Evolutionary conservation across 1,284 basidiomycete genomes (phyloP).

Genomic region (Cystobasidium sp.): DNA sequence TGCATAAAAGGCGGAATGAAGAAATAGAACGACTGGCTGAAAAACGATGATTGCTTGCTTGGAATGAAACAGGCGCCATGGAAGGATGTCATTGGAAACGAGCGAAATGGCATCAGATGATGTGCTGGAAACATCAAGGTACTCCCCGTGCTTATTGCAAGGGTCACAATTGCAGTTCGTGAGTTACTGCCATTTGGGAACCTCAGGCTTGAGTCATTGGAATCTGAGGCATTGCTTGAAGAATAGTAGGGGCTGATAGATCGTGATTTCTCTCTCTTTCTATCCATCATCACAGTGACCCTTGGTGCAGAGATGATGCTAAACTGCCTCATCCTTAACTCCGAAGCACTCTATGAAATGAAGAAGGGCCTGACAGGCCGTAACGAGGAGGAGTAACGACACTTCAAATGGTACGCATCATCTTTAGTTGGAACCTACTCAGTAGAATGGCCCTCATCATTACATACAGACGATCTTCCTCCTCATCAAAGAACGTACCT

Average conservation of each 20-base stretch:
- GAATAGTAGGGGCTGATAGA: too few species aligned
- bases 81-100: constrained; percentile 26
- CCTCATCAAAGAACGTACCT: too few species aligned
- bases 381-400: not conserved
- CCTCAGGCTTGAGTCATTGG: too few species aligned
- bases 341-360: not conserved
- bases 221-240: too few species aligned
- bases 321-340: not conserved
- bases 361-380: not conserved
- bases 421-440: not conserved
- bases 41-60: not conserved
- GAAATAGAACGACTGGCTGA: not conserved
- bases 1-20: too few species aligned
- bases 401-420: not conserved
- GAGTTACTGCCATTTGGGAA: not conserved
- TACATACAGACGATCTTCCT: too few species aligned
- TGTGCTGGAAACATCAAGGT: constrained; percentile 14
- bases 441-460: not conserved
- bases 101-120: not conserved
- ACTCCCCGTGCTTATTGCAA: constrained; percentile 25
- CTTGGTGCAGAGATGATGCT: constrained; percentile 1
- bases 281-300: not conserved
- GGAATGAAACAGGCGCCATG: constrained; percentile 1
- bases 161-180: constrained; percentile 27
- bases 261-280: not conserved